A percentile compares a stretch with the other conserved stretches of the same genome.
phyloP scores from a whole-genome alignment of 2,329 filamentous ascomycete genomes.

The Aspergillus terreus region DNA sequence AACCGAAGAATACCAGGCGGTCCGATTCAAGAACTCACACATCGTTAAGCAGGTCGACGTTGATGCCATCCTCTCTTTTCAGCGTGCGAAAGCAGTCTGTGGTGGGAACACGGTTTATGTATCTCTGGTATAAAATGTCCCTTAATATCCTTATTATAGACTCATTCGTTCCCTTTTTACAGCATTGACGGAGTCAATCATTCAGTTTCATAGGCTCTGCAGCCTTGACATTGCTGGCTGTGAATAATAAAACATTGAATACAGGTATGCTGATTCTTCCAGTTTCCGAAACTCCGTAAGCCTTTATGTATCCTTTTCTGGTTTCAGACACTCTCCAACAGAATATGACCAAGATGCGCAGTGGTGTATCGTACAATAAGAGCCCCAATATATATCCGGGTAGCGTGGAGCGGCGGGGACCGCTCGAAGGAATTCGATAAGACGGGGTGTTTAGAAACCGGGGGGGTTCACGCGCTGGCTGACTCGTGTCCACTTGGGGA shows the following conservation, averaged over 20 bases:
- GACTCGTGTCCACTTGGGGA: slow-evolving; percentile 92
- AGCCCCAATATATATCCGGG: slow-evolving; percentile 7
- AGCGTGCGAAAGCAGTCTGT: too few relatives aligned
- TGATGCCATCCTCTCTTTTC: too few relatives aligned
- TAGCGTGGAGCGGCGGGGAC: background rate
- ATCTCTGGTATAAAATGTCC: background rate
- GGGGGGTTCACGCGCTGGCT: slow-evolving; percentile 92
- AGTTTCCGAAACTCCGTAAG: slow-evolving; percentile 32
- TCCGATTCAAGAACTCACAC: slow-evolving; percentile 9
- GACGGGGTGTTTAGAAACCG: slow-evolving; percentile 64
- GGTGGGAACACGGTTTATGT: too few relatives aligned
- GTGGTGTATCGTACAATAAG: slow-evolving; percentile 29
- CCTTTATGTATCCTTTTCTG: slow-evolving; percentile 18
- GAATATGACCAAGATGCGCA: slow-evolving; percentile 4
- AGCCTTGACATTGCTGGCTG: slow-evolving; percentile 24
- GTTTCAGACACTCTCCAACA: slow-evolving; percentile 8
- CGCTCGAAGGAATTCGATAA: slow-evolving; percentile 6
- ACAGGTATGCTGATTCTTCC: slow-evolving; percentile 20
- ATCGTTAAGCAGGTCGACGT: background rate
- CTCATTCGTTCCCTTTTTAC: background rate
- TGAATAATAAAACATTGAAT: slow-evolving; percentile 15
- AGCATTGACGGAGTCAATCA: background rate
- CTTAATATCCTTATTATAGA: background rate
- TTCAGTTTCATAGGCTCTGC: slow-evolving; percentile 13
- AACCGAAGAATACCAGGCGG: slow-evolving; percentile 1